Percentiles rank a stretch among this genome's conserved stretches.
phyloP scores from a whole-genome alignment of 2,329 filamentous ascomycete genomes.

The Cladophialophora immunda region DNA sequence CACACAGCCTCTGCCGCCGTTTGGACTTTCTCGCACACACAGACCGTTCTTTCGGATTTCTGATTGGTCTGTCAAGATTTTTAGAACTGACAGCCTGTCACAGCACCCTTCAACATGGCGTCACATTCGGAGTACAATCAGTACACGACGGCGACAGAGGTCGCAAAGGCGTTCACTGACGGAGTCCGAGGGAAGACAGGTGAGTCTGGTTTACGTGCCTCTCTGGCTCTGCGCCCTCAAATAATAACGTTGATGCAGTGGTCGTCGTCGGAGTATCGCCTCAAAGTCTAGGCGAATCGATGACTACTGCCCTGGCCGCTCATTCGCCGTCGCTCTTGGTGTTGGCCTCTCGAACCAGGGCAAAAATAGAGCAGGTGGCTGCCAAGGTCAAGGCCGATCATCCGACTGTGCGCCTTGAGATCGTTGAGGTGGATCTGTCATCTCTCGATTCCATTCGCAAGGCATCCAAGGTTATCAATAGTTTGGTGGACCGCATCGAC shows the following conservation, averaged over 20 bases:
- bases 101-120: slow-evolving; percentile 22
- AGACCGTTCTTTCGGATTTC: background rate
- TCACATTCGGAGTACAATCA: slow-evolving; percentile 26
- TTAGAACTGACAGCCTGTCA: background rate
- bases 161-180: slow-evolving; percentile 39
- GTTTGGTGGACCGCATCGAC: slow-evolving; percentile 47
- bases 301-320: slow-evolving; percentile 48
- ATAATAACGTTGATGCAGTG: slow-evolving; percentile 38
- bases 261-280: slow-evolving; percentile 54
- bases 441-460: slow-evolving; percentile 46
- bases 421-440: slow-evolving; percentile 48
- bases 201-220: slow-evolving; percentile 15
- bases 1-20: background rate
- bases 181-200: slow-evolving; percentile 41
- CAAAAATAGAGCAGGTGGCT: slow-evolving; percentile 47
- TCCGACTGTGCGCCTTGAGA: slow-evolving; percentile 41
- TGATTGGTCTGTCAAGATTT: background rate
- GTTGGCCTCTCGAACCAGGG: slow-evolving; percentile 50
- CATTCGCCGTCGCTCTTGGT: slow-evolving; percentile 49
- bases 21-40: background rate
- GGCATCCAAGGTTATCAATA: slow-evolving; percentile 46
- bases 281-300: slow-evolving; percentile 50
- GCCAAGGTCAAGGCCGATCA: slow-evolving; percentile 37
- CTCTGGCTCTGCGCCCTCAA: background rate
- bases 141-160: slow-evolving; percentile 31